A percentile compares a stretch with the other conserved stretches of the same genome.
Evolutionary conservation across 169 alveolate species (phyloP).

Genomic region (Eimeria praecox): DNA sequence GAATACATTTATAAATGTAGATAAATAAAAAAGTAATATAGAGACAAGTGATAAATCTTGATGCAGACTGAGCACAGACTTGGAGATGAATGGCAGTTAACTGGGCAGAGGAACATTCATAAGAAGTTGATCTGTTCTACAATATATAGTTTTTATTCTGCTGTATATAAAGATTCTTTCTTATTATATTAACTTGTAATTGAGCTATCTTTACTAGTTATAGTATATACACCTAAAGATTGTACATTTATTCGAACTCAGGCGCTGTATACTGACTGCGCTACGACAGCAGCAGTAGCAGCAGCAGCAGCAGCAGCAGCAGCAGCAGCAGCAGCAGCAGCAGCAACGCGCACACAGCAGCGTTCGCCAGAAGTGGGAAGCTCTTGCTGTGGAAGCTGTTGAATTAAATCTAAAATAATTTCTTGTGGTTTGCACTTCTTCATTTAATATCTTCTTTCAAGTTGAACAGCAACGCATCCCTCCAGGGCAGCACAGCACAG

Average conservation of each 20-base stretch:
- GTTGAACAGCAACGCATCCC: neutral
- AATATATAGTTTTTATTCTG: neutral
- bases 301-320: constrained; percentile 29
- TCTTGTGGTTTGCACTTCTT: constrained; percentile 1
- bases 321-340: constrained; percentile 20
- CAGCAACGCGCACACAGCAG: constrained; percentile 12
- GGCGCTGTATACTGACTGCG: neutral
- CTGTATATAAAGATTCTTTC: neutral
- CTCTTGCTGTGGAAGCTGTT: constrained; percentile 15
- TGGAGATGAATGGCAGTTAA: neutral
- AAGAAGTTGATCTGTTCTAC: neutral
- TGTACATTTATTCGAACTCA: neutral
- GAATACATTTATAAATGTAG: neutral
- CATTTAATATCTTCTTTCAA: neutral
- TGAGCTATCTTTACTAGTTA: neutral
- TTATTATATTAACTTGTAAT: neutral
- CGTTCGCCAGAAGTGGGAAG: neutral
- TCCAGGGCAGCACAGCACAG: neutral
- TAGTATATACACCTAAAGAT: neutral
- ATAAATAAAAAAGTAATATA: neutral
- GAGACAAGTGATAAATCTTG: neutral
- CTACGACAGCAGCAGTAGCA: constrained; percentile 7
- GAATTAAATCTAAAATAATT: neutral
- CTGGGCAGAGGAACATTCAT: neutral
- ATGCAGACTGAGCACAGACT: neutral